phyloP scores from a whole-genome alignment of 345 rosid genomes.

The Microthlaspi erraticum region DNA sequence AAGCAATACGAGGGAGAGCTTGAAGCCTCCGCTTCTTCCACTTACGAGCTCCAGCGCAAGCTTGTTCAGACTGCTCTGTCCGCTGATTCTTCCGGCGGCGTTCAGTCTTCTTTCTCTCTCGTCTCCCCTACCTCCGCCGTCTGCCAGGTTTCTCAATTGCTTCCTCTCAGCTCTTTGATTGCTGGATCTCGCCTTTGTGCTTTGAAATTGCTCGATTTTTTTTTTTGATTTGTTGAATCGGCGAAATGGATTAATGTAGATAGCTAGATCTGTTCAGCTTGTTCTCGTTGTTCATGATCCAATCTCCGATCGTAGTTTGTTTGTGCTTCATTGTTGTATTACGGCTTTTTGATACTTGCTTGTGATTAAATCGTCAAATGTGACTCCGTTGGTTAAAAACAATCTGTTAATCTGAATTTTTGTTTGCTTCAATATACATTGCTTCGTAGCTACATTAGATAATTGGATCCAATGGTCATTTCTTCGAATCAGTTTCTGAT shows the following conservation, averaged over 20 bases:
- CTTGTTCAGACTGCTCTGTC: conserved; percentile 74
- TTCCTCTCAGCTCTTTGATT: background rate
- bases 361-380: background rate
- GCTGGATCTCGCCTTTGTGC: background rate
- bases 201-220: background rate
- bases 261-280: conserved; percentile 6
- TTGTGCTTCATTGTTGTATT: background rate
- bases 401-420: background rate
- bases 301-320: background rate
- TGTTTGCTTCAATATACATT: background rate
- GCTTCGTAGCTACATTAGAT: background rate
- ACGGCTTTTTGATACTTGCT: background rate
- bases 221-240: no score
- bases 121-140: conserved; percentile 77
- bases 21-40: conserved; percentile 65
- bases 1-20: conserved; percentile 83
- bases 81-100: conserved; percentile 70
- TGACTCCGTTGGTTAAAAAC: background rate
- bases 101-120: conserved; percentile 80
- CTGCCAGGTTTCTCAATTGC: conserved; percentile 58
- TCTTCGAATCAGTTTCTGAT: background rate
- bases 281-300: background rate
- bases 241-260: background rate
- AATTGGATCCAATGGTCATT: background rate
- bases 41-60: conserved; percentile 74